Percentiles rank a stretch among this genome's conserved stretches.
Conservation (phyloP, 2,329 filamentous ascomycete species). For the Fusarium sp. region DNA sequence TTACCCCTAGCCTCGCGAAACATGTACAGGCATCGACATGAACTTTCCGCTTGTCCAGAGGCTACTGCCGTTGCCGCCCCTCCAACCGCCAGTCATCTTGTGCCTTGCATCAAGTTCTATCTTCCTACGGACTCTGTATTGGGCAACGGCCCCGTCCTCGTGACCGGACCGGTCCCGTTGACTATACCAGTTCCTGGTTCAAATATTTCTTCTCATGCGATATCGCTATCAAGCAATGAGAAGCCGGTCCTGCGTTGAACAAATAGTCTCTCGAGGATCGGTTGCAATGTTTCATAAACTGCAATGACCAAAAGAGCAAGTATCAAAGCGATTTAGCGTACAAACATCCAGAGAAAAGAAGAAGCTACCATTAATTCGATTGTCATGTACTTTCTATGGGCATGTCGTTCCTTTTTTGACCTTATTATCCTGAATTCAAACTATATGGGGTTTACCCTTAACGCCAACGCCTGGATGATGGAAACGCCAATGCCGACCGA, state of each 20-base stretch:
- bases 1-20: slow-evolving; percentile 6
- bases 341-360: not conserved
- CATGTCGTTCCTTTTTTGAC: not conserved
- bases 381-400: slow-evolving; percentile 5
- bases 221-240: not conserved
- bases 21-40: not conserved
- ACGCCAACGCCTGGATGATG: slow-evolving; percentile 27
- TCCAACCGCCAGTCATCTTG: slow-evolving; percentile 16
- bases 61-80: slow-evolving; percentile 27
- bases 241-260: too few species aligned
- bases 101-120: slow-evolving; percentile 27
- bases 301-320: slow-evolving; percentile 14
- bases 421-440: slow-evolving; percentile 1
- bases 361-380: slow-evolving; percentile 21
- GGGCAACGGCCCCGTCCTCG: slow-evolving; percentile 35
- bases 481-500: slow-evolving; percentile 39
- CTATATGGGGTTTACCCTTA: not conserved
- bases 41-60: slow-evolving; percentile 38
- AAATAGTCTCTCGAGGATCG: too few species aligned
- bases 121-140: slow-evolving; percentile 14
- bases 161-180: slow-evolving; percentile 44
- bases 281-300: not conserved
- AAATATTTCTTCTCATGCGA: slow-evolving; percentile 4
- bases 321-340: not conserved
- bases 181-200: not conserved